Conservation (phyloP, 1,284 basidiomycete genomes). For the Schizophyllum commune region DNA sequence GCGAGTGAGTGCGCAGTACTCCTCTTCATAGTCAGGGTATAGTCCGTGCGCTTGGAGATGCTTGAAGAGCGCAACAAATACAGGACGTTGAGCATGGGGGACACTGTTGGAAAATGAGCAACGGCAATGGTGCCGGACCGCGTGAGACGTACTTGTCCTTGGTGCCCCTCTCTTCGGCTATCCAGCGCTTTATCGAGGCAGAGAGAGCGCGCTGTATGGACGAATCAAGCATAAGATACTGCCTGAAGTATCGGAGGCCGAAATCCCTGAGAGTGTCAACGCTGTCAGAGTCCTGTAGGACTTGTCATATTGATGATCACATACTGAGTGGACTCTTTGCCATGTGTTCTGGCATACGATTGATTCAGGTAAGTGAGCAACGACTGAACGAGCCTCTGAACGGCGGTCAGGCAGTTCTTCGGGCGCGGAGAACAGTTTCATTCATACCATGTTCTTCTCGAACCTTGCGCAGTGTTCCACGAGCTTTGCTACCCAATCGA, state of each 20-base stretch:
- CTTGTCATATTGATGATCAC: slow-evolving; percentile 1
- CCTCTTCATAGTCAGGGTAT: slow-evolving; percentile 49
- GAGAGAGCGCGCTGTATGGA: neutral
- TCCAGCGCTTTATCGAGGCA: neutral
- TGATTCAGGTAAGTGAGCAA: slow-evolving; percentile 60
- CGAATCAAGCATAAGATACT: slow-evolving; percentile 7
- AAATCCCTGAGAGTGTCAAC: slow-evolving; percentile 36
- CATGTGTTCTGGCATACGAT: slow-evolving; percentile 36
- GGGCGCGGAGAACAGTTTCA: neutral
- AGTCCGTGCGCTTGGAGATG: slow-evolving; percentile 48
- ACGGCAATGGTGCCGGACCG: neutral
- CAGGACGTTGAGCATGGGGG: slow-evolving; percentile 23
- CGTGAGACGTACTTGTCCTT: neutral
- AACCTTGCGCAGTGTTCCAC: slow-evolving; percentile 54
- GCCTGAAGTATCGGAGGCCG: slow-evolving; percentile 44
- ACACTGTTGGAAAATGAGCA: neutral
- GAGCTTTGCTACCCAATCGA: slow-evolving; percentile 46
- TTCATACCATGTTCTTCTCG: slow-evolving; percentile 50
- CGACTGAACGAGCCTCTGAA: slow-evolving; percentile 44
- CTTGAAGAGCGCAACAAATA: slow-evolving; percentile 40
- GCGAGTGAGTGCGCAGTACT: slow-evolving; percentile 40
- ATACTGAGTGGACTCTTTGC: slow-evolving; percentile 35
- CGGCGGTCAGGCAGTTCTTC: neutral
- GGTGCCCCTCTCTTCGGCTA: neutral
- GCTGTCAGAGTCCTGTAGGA: slow-evolving; percentile 1